phyloP scores from a whole-genome alignment of 2,329 filamentous ascomycete genomes.

The Geosmithia putterillii region DNA sequence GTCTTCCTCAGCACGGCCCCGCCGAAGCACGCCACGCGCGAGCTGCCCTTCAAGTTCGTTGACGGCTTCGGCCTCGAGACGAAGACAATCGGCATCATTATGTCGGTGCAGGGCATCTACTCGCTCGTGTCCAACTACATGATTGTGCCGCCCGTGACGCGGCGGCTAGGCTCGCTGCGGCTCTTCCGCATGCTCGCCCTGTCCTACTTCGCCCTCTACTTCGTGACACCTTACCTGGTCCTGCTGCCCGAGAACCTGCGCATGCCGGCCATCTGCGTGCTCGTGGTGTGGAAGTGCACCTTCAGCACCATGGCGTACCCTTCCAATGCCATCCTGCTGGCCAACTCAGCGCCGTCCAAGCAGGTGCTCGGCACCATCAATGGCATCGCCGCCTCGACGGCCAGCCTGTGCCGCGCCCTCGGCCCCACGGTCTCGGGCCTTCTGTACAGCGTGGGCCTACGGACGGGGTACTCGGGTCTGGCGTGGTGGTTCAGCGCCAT shows the following conservation, averaged over 20 bases:
- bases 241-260: conserved; percentile 63
- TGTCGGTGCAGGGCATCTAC: conserved; percentile 80
- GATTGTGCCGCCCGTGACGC: conserved; percentile 68
- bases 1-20: conserved; percentile 70
- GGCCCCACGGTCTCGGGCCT: conserved; percentile 81
- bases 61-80: conserved; percentile 78
- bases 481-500: conserved; percentile 87
- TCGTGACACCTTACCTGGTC: conserved; percentile 79
- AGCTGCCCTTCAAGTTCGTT: conserved; percentile 76
- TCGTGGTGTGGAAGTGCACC: conserved; percentile 86
- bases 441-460: conserved; percentile 69
- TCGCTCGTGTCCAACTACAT: conserved; percentile 79
- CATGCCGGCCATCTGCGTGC: conserved; percentile 61
- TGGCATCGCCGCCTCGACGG: conserved; percentile 80
- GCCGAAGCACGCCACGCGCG: conserved; percentile 35
- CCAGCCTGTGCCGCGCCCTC: conserved; percentile 77
- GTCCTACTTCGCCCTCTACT: conserved; percentile 77
- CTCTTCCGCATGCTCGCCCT: conserved; percentile 74
- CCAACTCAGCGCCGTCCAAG: conserved; percentile 75
- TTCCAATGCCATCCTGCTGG: conserved; percentile 76
- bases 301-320: conserved; percentile 88
- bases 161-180: conserved; percentile 62
- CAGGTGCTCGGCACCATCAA: conserved; percentile 85
- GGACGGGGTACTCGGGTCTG: conserved; percentile 71
- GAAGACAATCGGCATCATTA: conserved; percentile 74